Percentiles rank a stretch among this genome's conserved stretches.
phyloP scores from a whole-genome alignment of 176 grass and related monocot genomes.

The Triticum timopheevii region DNA sequence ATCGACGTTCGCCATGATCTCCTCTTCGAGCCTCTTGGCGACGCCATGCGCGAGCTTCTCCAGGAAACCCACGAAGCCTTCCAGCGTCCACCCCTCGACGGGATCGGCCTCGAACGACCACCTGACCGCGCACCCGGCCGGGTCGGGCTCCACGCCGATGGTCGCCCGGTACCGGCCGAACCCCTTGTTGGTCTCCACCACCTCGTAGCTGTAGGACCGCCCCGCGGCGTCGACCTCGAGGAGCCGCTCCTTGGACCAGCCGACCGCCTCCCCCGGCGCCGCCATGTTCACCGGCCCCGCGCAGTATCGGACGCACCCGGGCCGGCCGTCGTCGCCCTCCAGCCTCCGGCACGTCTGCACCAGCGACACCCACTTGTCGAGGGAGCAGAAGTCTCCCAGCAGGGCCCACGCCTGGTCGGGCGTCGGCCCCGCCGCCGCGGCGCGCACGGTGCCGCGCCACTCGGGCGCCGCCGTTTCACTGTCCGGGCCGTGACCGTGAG shows the following conservation, averaged over 20 bases:
- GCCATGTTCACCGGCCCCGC: slow-evolving; percentile 59
- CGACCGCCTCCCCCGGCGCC: neutral
- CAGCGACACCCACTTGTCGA: slow-evolving; percentile 60
- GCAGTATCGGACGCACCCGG: slow-evolving; percentile 74
- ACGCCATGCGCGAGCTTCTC: slow-evolving; percentile 57
- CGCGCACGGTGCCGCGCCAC: slow-evolving; percentile 58
- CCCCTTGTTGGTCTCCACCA: slow-evolving; percentile 79
- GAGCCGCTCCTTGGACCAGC: slow-evolving; percentile 78
- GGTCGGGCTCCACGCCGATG: slow-evolving; percentile 35
- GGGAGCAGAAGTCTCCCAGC: slow-evolving; percentile 61
- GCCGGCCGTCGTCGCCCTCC: slow-evolving; percentile 44
- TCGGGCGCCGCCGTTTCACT: neutral
- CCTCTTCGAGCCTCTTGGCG: slow-evolving; percentile 53
- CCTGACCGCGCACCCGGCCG: neutral
- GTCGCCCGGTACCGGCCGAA: slow-evolving; percentile 70
- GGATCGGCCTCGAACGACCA: slow-evolving; percentile 28
- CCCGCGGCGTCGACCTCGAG: slow-evolving; percentile 38
- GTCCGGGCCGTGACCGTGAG: neutral
- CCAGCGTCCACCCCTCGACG: slow-evolving; percentile 50
- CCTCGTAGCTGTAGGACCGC: slow-evolving; percentile 63
- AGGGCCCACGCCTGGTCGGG: slow-evolving; percentile 58
- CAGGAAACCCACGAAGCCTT: slow-evolving; percentile 47
- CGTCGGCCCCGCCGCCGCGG: slow-evolving; percentile 39
- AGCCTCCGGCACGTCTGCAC: slow-evolving; percentile 45
- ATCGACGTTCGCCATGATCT: neutral